A percentile compares a stretch with the other conserved stretches of the same genome.
Evolutionary conservation across 176 grass and related monocot genomes (phyloP).

Genomic region (Poa annua): DNA sequence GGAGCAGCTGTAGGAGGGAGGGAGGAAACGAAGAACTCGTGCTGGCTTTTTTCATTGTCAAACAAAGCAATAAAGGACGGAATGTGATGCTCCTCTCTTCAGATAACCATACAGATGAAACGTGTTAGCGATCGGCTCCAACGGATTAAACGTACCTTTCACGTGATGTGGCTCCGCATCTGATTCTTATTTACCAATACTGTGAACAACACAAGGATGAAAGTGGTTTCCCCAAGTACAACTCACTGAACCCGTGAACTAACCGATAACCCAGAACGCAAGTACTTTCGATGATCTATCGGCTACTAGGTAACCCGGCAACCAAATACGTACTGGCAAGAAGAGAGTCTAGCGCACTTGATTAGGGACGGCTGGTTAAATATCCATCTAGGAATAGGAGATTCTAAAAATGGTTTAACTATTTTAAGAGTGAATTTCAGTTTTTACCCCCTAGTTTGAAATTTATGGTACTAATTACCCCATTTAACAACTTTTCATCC

Average conservation of each 20-base stretch:
- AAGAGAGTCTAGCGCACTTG: no score
- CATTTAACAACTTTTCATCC: no score
- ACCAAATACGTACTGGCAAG: no score
- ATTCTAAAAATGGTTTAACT: no score
- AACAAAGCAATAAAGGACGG: constrained; percentile 3
- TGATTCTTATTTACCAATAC: not conserved
- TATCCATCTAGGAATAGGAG: no score
- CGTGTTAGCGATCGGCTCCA: not conserved
- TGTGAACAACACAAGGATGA: not conserved
- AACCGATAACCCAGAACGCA: not conserved
- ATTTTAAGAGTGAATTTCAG: no score
- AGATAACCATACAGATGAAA: not conserved
- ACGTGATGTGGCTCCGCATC: constrained; percentile 12
- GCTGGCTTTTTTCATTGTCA: not conserved
- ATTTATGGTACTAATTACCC: no score
- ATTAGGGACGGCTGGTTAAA: no score
- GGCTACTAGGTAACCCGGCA: no score
- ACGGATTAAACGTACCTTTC: constrained; percentile 16
- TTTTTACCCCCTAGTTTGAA: no score
- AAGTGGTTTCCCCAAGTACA: not conserved
- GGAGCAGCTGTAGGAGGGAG: not conserved
- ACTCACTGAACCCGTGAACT: not conserved
- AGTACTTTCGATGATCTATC: not conserved
- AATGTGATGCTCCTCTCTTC: constrained; percentile 1
- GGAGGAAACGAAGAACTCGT: constrained; percentile 10